Conservation (phyloP, 331 rosid species). For the Saraca asoca region DNA sequence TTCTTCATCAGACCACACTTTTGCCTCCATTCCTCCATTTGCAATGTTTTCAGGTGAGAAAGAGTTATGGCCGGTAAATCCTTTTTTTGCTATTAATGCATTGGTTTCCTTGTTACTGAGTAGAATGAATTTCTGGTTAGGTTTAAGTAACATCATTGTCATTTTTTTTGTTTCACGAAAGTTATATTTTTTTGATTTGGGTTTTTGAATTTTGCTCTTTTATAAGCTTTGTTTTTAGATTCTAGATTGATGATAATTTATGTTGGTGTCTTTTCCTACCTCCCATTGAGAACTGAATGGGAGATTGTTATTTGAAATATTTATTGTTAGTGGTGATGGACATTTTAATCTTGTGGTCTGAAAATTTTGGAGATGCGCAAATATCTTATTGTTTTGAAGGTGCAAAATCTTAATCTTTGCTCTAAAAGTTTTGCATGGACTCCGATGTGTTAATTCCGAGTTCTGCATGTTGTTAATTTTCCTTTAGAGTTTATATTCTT, state of each 20-base stretch:
- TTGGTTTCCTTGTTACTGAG: too few relatives aligned
- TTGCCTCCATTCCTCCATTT: too few relatives aligned
- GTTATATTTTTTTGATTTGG: not conserved
- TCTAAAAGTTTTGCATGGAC: conserved; percentile 12
- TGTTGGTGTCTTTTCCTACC: too few relatives aligned
- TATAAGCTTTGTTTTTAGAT: not conserved
- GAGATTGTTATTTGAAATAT: not conserved
- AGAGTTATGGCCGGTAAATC: too few relatives aligned
- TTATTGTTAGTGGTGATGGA: conserved; percentile 8
- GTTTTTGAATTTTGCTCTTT: too few relatives aligned
- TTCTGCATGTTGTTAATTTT: not conserved
- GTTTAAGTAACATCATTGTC: conserved; percentile 17
- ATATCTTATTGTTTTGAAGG: not conserved
- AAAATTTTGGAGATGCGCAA: not conserved
- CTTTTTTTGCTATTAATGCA: too few relatives aligned
- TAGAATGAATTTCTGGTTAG: not conserved
- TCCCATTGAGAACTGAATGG: too few relatives aligned
- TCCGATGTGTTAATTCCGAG: conserved; percentile 8
- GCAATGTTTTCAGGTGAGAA: too few relatives aligned
- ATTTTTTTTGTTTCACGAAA: not conserved
- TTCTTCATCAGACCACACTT: too few relatives aligned
- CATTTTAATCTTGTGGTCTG: too few relatives aligned
- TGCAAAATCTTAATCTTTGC: not conserved
- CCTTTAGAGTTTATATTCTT: not conserved
- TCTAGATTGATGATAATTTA: not conserved